Conservation (phyloP, 139 green algal species). For the Chlorella sorokiniana region DNA sequence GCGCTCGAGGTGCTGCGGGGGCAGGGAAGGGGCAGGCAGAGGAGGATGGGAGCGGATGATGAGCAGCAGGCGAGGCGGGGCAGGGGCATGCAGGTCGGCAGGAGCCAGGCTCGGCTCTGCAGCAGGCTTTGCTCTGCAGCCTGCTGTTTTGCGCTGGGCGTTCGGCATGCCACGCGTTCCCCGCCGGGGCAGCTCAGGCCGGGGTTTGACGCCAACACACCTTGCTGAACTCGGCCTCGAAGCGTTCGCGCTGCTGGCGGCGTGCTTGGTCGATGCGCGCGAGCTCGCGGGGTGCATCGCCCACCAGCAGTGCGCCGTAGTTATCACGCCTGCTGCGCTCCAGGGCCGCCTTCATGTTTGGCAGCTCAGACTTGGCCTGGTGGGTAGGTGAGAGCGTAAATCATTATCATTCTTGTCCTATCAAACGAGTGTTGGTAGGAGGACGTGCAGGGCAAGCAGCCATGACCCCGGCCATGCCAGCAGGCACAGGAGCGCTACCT, state of each 20-base stretch:
- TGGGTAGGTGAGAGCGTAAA: not conserved
- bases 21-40: not conserved
- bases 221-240: not conserved
- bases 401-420: not conserved
- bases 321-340: constrained; percentile 25
- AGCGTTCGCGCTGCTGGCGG: not conserved
- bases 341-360: constrained; percentile 50
- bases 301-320: constrained; percentile 35
- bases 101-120: too few relatives aligned
- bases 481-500: too few relatives aligned
- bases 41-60: not conserved
- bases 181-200: too few relatives aligned
- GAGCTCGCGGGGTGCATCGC: constrained; percentile 2
- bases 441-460: too few relatives aligned
- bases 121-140: too few relatives aligned
- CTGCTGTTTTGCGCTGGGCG: too few relatives aligned
- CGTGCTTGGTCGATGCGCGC: constrained; percentile 4
- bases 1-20: constrained; percentile 8
- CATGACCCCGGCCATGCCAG: too few relatives aligned
- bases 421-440: not conserved
- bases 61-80: not conserved
- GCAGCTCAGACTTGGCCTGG: constrained; percentile 42
- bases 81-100: not conserved
- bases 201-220: too few relatives aligned
- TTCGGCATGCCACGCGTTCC: too few relatives aligned